A percentile compares a stretch with the other conserved stretches of the same genome.
Evolutionary conservation across 1,284 basidiomycete genomes (phyloP).

Genomic region (Dichomitus squalens): DNA sequence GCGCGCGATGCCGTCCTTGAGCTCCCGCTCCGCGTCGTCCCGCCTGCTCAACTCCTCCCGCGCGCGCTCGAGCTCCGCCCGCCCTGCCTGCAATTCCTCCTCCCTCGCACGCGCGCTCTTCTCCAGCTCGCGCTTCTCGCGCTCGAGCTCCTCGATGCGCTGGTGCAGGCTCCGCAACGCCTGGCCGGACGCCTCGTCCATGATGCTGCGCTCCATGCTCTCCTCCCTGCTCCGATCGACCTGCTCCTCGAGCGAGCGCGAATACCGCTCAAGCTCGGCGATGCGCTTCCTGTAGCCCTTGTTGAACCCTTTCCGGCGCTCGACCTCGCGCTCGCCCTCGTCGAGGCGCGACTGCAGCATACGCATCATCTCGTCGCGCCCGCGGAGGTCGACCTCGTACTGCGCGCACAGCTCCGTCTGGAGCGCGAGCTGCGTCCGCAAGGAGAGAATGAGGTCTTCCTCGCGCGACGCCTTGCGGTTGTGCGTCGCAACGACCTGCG

Average conservation of each 20-base stretch:
- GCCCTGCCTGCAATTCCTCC: conserved; percentile 33
- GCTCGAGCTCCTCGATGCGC: conserved; percentile 61
- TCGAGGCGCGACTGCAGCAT: conserved; percentile 56
- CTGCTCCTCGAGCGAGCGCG: conserved; percentile 66
- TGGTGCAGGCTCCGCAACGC: conserved; percentile 67
- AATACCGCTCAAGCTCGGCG: conserved; percentile 64
- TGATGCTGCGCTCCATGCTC: conserved; percentile 69
- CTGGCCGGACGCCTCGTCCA: conserved; percentile 77
- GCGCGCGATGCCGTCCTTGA: conserved; percentile 52
- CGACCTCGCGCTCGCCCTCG: conserved; percentile 59
- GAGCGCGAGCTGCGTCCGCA: conserved; percentile 71
- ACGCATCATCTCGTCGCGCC: conserved; percentile 69
- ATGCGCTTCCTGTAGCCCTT: conserved; percentile 74
- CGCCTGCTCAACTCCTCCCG: conserved; percentile 50
- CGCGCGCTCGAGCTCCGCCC: conserved; percentile 46
- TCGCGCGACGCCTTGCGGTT: conserved; percentile 65
- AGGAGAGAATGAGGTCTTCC: conserved; percentile 65
- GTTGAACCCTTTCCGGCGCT: conserved; percentile 53
- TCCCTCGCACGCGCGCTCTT: conserved; percentile 40
- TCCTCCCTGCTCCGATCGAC: conserved; percentile 68
- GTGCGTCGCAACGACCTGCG: conserved; percentile 45
- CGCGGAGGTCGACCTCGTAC: conserved; percentile 70
- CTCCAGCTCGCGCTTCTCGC: conserved; percentile 54
- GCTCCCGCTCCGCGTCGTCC: conserved; percentile 53
- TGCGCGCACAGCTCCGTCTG: conserved; percentile 72